phyloP scores from a whole-genome alignment of 176 grass and related monocot species.

The Themeda triandra region DNA sequence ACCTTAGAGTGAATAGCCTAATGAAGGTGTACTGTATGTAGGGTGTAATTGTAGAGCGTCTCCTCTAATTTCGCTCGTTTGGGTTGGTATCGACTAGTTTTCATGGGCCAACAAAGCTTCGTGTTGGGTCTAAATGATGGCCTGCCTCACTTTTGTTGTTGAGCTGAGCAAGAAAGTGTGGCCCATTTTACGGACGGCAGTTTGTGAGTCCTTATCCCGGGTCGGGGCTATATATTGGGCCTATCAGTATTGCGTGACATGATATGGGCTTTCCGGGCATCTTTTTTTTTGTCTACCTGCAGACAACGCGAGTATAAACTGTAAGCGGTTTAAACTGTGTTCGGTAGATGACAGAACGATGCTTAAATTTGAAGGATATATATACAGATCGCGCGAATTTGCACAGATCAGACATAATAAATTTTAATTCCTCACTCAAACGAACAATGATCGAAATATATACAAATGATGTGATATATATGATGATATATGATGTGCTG shows the following conservation, averaged over 20 bases:
- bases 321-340: no score
- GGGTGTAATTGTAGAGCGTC: no score
- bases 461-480: no score
- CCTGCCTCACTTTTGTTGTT: no score
- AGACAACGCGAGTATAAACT: not conserved
- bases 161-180: not conserved
- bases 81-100: no score
- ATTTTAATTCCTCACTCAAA: no score
- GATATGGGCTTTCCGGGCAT: not conserved
- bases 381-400: not conserved
- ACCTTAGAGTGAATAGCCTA: no score
- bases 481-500: not conserved
- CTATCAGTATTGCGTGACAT: not conserved
- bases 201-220: no score
- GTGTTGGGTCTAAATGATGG: not conserved
- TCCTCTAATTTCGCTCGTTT: no score
- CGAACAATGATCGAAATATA: not conserved
- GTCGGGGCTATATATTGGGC: not conserved
- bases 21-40: no score
- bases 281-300: not conserved
- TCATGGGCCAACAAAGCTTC: no score
- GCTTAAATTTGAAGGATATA: not conserved
- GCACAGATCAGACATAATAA: no score
- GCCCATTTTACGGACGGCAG: not conserved
- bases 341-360: not conserved